phyloP scores from a whole-genome alignment of 306 rosid species.

The Medicago ruthenica region DNA sequence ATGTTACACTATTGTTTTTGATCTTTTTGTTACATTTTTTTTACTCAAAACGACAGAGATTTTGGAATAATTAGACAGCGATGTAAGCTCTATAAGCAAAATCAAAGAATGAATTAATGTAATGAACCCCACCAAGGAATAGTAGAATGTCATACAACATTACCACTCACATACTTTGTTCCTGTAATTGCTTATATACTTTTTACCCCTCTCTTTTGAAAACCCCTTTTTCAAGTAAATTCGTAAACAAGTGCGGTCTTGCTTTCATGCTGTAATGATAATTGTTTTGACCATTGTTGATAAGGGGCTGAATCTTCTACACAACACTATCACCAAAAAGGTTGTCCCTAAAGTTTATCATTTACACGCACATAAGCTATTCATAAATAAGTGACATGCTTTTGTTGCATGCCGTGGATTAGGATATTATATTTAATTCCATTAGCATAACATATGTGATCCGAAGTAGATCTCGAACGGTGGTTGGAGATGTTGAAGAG shows the following conservation, averaged over 20 bases:
- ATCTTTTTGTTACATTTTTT: slow-evolving; percentile 45
- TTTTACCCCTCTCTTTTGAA: not conserved
- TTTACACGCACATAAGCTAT: slow-evolving; percentile 14
- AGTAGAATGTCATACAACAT: slow-evolving; percentile 34
- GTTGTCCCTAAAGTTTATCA: slow-evolving; percentile 33
- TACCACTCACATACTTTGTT: slow-evolving; percentile 9
- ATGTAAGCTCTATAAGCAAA: slow-evolving; percentile 33
- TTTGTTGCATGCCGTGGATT: slow-evolving; percentile 22
- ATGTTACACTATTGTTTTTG: slow-evolving; percentile 28
- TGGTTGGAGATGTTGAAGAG: not conserved
- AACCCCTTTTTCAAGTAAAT: slow-evolving; percentile 35
- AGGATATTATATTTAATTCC: not conserved
- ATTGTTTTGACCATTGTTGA: slow-evolving; percentile 36
- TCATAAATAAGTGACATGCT: slow-evolving; percentile 1
- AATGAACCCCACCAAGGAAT: slow-evolving; percentile 25
- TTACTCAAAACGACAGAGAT: slow-evolving; percentile 53
- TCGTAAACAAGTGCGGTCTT: slow-evolving; percentile 34
- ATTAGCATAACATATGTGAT: not conserved
- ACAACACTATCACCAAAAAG: slow-evolving; percentile 27
- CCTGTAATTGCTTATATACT: slow-evolving; percentile 9
- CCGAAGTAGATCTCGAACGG: not conserved
- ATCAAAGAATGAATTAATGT: slow-evolving; percentile 28
- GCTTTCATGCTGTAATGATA: slow-evolving; percentile 42
- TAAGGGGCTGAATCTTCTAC: slow-evolving; percentile 18
- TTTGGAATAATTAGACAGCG: slow-evolving; percentile 51